phyloP scores from a whole-genome alignment of 2,329 filamentous ascomycete species.

The Exophiala bonariae region DNA sequence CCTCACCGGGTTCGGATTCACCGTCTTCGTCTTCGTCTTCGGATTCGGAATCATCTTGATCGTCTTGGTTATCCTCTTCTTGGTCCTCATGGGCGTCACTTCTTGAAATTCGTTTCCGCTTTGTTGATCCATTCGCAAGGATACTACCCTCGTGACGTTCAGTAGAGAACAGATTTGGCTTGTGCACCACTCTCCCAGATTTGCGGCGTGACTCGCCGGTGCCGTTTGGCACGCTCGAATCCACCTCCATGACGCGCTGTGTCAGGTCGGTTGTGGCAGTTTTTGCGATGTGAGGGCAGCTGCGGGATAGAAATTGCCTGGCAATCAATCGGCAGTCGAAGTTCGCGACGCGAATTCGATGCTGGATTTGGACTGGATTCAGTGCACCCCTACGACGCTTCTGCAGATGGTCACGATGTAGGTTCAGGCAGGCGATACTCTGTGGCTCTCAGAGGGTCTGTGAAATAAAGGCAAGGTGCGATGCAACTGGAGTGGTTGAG shows the following conservation, averaged over 20 bases:
- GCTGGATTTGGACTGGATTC: too few relatives aligned
- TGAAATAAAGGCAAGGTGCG: too few relatives aligned
- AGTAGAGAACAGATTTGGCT: constrained; percentile 44
- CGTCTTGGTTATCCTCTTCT: constrained; percentile 30
- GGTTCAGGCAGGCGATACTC: too few relatives aligned
- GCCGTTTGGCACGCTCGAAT: constrained; percentile 23
- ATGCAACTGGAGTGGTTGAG: too few relatives aligned
- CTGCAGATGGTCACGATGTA: too few relatives aligned
- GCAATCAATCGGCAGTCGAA: too few relatives aligned
- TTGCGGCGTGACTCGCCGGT: constrained; percentile 36
- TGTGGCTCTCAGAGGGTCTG: too few relatives aligned
- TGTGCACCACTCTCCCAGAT: constrained; percentile 45
- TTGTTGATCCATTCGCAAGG: constrained; percentile 36
- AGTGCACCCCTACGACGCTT: too few relatives aligned
- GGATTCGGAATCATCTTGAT: constrained; percentile 27
- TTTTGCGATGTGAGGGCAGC: too few relatives aligned
- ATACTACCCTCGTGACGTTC: constrained; percentile 33
- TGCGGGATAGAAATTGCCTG: too few relatives aligned
- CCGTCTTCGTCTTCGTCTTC: constrained; percentile 28
- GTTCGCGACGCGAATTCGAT: too few relatives aligned
- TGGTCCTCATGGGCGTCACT: constrained; percentile 33
- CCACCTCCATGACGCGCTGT: constrained; percentile 13
- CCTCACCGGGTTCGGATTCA: constrained; percentile 45
- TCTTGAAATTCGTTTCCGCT: constrained; percentile 51
- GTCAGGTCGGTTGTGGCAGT: too few relatives aligned